These are phyloP conservation scores for Aspergillus neotritici DNA, from an alignment of 2,329 filamentous ascomycete genomes.

Conservation along the genomic window DNA sequence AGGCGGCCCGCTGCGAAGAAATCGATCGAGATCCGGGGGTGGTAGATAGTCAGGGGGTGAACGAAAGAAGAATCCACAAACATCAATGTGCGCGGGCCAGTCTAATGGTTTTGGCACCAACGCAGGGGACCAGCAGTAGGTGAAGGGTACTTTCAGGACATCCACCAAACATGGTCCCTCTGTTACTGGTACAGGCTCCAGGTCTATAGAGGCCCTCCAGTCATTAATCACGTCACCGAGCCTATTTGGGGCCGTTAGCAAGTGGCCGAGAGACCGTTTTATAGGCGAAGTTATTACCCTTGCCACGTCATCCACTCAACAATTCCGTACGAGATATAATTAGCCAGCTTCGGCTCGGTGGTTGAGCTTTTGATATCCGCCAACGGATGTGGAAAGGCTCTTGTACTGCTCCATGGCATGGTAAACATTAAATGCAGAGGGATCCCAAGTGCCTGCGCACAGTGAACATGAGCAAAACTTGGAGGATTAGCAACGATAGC, in stretches of 20 bases:
- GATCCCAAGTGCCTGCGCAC: slow-evolving; percentile 45
- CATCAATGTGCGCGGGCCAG: slow-evolving; percentile 34
- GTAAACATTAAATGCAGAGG: slow-evolving; percentile 49
- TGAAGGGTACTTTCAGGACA: slow-evolving; percentile 36
- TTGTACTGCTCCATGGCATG: slow-evolving; percentile 47
- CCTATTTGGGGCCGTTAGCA: slow-evolving; percentile 11
- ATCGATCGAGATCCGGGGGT: slow-evolving; percentile 35
- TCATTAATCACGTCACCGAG: slow-evolving; percentile 44
- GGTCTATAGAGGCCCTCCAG: slow-evolving; percentile 34
- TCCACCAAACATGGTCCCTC: slow-evolving; percentile 34
- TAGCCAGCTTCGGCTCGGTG: slow-evolving; percentile 29
- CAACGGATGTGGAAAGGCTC: slow-evolving; percentile 45
- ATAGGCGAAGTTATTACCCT: slow-evolving; percentile 24
- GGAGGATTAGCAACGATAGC: slow-evolving; percentile 52
- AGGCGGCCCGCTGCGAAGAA: slow-evolving; percentile 43
- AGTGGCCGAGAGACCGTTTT: not conserved
- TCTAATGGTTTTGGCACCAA: slow-evolving; percentile 38
- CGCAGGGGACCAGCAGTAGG: slow-evolving; percentile 43
- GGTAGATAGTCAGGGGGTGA: slow-evolving; percentile 33
- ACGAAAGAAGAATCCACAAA: slow-evolving; percentile 45
- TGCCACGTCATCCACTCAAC: slow-evolving; percentile 48
- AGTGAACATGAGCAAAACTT: slow-evolving; percentile 48
- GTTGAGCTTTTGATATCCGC: slow-evolving; percentile 39
- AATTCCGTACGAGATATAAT: slow-evolving; percentile 44
- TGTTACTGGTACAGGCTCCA: slow-evolving; percentile 33